Percentiles rank a stretch among this genome's conserved stretches.
These are phyloP conservation scores for Phytophthora ramorum DNA, from an alignment of 352 stramenopile genomes.

Conservation along the genomic window DNA sequence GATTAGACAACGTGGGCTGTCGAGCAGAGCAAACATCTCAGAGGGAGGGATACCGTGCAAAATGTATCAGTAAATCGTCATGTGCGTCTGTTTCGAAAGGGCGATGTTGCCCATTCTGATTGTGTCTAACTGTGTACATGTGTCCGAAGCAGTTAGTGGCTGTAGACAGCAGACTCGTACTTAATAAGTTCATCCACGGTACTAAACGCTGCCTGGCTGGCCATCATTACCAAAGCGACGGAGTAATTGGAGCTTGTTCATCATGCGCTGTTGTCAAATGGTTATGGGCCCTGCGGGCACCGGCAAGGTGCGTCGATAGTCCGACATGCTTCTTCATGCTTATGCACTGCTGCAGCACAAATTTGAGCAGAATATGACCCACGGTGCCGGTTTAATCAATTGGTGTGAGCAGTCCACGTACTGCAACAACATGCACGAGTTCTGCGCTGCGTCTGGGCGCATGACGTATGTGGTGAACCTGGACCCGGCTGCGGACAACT, in stretches of 20 bases:
- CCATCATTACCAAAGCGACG: conserved; percentile 25
- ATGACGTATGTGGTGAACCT: conserved; percentile 97
- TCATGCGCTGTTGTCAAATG: conserved; percentile 91
- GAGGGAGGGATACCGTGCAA: conserved; percentile 17
- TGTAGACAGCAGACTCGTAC: not conserved
- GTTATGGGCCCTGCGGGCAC: conserved; percentile 93
- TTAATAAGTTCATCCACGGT: conserved; percentile 12
- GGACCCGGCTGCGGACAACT: conserved; percentile 94
- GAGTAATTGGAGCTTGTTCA: conserved; percentile 21
- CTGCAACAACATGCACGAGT: conserved; percentile 95
- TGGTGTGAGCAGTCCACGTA: conserved; percentile 82
- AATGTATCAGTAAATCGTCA: conserved; percentile 37
- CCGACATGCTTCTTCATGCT: not conserved
- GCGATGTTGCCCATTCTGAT: not conserved
- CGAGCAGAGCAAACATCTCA: conserved; percentile 6
- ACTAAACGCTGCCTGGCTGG: conserved; percentile 17
- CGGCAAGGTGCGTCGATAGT: conserved; percentile 74
- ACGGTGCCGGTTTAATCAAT: conserved; percentile 15
- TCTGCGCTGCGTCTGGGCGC: conserved; percentile 82
- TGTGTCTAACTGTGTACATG: conserved; percentile 1
- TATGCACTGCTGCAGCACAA: conserved; percentile 10
- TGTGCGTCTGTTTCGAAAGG: not conserved
- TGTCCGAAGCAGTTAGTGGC: not conserved
- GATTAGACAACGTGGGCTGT: not conserved
- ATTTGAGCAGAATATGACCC: conserved; percentile 17